Percentiles rank a stretch among this genome's conserved stretches.
phyloP scores from a whole-genome alignment of 2,329 filamentous ascomycete genomes.

The Boeremia lycopersici region DNA sequence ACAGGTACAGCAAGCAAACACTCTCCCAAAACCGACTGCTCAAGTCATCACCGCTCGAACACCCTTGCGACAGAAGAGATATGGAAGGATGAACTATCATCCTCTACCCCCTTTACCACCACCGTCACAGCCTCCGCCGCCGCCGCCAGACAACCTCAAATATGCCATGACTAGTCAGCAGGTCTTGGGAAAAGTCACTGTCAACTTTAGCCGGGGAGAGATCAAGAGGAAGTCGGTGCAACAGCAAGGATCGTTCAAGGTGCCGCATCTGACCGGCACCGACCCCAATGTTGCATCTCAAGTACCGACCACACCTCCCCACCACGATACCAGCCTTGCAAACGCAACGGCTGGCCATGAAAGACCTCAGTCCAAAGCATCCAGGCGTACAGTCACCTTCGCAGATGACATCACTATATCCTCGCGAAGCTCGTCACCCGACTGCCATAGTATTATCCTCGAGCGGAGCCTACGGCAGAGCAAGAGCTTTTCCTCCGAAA shows the following conservation, averaged over 20 bases:
- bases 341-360: not conserved
- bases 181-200: not conserved
- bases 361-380: slow-evolving; percentile 1
- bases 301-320: not conserved
- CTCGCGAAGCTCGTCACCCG: slow-evolving; percentile 7
- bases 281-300: not conserved
- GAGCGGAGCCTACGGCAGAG: not conserved
- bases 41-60: not conserved
- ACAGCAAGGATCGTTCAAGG: not conserved
- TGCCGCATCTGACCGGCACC: not conserved
- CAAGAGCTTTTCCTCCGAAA: not conserved
- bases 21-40: not conserved
- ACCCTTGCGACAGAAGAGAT: not conserved
- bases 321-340: not conserved
- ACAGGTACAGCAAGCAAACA: slow-evolving; percentile 21
- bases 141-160: not conserved
- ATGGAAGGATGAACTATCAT: slow-evolving; percentile 6
- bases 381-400: not conserved
- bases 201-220: slow-evolving; percentile 6
- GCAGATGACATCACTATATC: slow-evolving; percentile 4
- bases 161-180: not conserved
- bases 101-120: slow-evolving; percentile 21
- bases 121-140: not conserved
- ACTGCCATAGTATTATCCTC: not conserved
- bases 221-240: not conserved